Conservation (phyloP, 1,284 basidiomycete genomes). For the Bondarzewia mesenterica region DNA sequence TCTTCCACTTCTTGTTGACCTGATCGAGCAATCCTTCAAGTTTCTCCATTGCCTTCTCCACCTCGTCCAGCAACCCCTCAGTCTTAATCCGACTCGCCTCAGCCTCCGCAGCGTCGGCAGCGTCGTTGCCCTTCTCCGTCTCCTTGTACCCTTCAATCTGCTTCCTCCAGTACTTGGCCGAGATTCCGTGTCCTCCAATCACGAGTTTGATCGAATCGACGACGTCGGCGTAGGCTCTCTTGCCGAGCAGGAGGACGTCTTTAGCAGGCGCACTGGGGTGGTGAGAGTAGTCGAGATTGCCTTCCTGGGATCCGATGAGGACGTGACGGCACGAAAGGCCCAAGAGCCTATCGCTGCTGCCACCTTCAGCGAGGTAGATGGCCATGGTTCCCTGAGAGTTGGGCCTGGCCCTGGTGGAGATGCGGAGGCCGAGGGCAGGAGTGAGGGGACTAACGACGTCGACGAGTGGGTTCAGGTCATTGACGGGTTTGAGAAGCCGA, state of each 20-base stretch:
- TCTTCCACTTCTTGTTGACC: conserved; percentile 19
- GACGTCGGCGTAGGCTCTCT: conserved; percentile 22
- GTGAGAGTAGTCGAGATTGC: conserved; percentile 22
- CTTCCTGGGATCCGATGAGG: conserved; percentile 19
- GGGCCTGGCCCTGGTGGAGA: conserved; percentile 16
- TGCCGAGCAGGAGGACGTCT: conserved; percentile 31
- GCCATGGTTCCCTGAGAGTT: conserved; percentile 27
- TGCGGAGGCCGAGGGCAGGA: conserved; percentile 26
- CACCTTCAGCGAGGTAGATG: conserved; percentile 25
- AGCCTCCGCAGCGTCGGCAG: background rate
- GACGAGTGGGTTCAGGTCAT: conserved; percentile 22
- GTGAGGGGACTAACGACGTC: conserved; percentile 26
- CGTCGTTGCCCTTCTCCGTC: background rate
- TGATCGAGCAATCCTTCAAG: conserved; percentile 17
- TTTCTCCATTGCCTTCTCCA: conserved; percentile 13
- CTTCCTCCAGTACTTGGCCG: conserved; percentile 2
- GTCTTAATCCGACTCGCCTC: background rate
- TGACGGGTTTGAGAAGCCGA: conserved; percentile 23
- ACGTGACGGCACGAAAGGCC: conserved; percentile 27
- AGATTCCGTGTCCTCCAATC: conserved; percentile 20
- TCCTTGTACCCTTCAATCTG: background rate
- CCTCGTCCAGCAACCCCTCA: conserved; percentile 15
- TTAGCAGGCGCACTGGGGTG: conserved; percentile 23
- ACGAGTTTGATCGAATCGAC: conserved; percentile 23
- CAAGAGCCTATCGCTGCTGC: conserved; percentile 20